Percentiles rank a stretch among this genome's conserved stretches.
phyloP scores from a whole-genome alignment of 306 rosid genomes.

The Cucurbita maxima region DNA sequence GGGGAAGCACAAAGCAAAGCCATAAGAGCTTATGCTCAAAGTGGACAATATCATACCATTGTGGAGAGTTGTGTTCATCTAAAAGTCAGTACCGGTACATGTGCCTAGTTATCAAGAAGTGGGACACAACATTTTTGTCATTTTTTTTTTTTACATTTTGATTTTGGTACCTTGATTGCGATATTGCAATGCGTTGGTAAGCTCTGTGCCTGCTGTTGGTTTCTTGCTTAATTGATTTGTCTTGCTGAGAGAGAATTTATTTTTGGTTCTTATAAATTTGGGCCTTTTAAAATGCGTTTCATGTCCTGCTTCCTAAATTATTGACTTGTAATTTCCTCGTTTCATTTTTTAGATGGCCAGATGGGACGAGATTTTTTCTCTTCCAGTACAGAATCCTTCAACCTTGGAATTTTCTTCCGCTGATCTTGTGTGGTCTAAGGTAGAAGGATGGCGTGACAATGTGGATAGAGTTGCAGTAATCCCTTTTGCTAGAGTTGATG shows the following conservation, averaged over 20 bases:
- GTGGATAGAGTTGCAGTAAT: constrained; percentile 70
- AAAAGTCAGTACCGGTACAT: neutral
- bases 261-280: neutral
- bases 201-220: neutral
- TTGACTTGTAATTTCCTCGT: neutral
- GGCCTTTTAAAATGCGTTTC: neutral
- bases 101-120: neutral
- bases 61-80: no score
- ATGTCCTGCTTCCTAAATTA: neutral
- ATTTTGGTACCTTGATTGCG: neutral
- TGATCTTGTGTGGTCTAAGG: constrained; percentile 77
- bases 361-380: constrained; percentile 90
- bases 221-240: neutral
- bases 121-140: neutral
- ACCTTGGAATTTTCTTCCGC: constrained; percentile 53
- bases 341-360: constrained; percentile 44
- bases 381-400: constrained; percentile 87
- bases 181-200: neutral
- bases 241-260: neutral
- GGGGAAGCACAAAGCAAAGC: no score
- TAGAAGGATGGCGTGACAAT: constrained; percentile 85
- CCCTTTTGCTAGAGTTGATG: constrained; percentile 80
- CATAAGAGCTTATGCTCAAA: no score
- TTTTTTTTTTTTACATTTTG: neutral
- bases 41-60: no score